phyloP scores from a whole-genome alignment of 176 grass and related monocot genomes.

The Musa itinerans region DNA sequence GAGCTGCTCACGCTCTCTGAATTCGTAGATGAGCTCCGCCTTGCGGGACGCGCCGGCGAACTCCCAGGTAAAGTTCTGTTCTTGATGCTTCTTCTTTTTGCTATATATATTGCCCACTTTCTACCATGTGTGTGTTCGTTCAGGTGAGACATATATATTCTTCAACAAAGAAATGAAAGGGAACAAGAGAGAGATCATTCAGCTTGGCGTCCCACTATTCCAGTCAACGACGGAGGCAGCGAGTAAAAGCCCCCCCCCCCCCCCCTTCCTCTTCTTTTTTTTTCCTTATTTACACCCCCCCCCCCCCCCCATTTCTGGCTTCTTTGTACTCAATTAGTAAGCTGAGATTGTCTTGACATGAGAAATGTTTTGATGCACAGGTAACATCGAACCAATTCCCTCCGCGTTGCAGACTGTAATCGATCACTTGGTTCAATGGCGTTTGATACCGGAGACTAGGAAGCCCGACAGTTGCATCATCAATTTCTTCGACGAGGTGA shows the following conservation, averaged over 20 bases:
- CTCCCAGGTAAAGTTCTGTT: conserved; percentile 69
- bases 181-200: conserved; percentile 97
- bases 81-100: neutral
- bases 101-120: no score
- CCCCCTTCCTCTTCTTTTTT: no score
- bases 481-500: conserved; percentile 98
- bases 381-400: conserved; percentile 89
- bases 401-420: conserved; percentile 72
- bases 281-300: no score
- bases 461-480: conserved; percentile 94
- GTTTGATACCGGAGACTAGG: conserved; percentile 87
- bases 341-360: no score
- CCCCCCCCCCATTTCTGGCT: no score
- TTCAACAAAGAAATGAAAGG: conserved; percentile 99
- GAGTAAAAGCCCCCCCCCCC: conserved; percentile 26
- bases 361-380: conserved; percentile 33
- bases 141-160: conserved; percentile 96
- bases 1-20: conserved; percentile 73
- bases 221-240: conserved; percentile 81
- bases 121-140: neutral
- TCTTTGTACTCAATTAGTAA: no score
- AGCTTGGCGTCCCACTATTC: conserved; percentile 82
- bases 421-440: conserved; percentile 94
- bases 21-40: conserved; percentile 80
- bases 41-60: conserved; percentile 76